phyloP scores from a whole-genome alignment of 2,329 filamentous ascomycete species.

The Colletotrichum brevisporum region DNA sequence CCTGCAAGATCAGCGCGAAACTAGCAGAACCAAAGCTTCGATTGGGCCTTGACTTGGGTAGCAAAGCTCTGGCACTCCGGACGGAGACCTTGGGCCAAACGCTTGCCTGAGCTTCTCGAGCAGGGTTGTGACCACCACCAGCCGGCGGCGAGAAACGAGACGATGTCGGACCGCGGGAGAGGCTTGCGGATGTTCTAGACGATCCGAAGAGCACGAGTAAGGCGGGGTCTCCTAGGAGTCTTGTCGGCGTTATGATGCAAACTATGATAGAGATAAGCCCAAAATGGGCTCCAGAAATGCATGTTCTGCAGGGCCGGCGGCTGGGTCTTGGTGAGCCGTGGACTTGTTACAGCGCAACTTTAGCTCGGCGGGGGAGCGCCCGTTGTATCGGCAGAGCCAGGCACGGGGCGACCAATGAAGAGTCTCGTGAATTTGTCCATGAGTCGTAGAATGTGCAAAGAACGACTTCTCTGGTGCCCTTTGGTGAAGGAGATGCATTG shows the following conservation, averaged over 20 bases:
- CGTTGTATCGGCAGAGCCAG: conserved; percentile 3
- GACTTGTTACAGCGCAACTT: conserved; percentile 22
- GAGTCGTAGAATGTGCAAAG: conserved; percentile 21
- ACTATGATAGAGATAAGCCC: conserved; percentile 40
- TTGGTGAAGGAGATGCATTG: conserved; percentile 22
- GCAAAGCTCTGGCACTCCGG: conserved; percentile 18
- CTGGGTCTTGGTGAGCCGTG: conserved; percentile 22
- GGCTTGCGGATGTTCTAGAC: conserved; percentile 18
- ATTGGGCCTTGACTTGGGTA: conserved; percentile 19
- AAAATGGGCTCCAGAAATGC: conserved; percentile 36
- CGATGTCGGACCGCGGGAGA: not conserved
- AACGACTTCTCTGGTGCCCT: not conserved
- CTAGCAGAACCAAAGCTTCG: conserved; percentile 18
- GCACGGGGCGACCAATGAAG: conserved; percentile 11
- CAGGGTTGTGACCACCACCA: conserved; percentile 19
- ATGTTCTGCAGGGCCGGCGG: conserved; percentile 35
- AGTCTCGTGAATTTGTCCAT: not conserved
- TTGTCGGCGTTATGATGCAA: conserved; percentile 33
- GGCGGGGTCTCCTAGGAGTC: conserved; percentile 26
- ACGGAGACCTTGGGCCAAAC: conserved; percentile 19
- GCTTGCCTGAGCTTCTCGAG: conserved; percentile 1
- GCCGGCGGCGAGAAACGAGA: conserved; percentile 5
- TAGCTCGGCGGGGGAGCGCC: conserved; percentile 32
- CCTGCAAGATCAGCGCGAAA: conserved; percentile 31
- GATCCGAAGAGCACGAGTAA: conserved; percentile 10